phyloP scores from a whole-genome alignment of 139 green algal species.

The Gonium pectorale region DNA sequence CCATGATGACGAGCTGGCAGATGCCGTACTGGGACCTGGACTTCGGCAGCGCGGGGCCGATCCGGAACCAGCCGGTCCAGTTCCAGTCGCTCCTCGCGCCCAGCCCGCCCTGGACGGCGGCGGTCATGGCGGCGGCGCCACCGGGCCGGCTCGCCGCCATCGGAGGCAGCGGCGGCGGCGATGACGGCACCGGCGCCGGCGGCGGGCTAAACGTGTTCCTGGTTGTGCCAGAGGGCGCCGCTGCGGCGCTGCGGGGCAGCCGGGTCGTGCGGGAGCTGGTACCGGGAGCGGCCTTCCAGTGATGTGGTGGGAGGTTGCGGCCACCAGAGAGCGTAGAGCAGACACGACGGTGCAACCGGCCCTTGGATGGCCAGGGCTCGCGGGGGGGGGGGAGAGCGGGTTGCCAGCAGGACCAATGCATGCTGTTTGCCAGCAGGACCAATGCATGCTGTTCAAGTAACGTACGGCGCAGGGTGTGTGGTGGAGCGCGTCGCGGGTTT shows the following conservation, averaged over 20 bases:
- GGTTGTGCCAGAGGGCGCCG: constrained; percentile 40
- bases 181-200: neutral
- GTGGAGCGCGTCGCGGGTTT: too few species aligned
- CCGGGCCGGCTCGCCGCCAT: neutral
- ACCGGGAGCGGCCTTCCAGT: constrained; percentile 28
- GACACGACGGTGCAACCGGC: too few species aligned
- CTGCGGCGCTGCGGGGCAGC: constrained; percentile 30
- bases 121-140: constrained; percentile 43
- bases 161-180: neutral
- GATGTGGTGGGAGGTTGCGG: too few species aligned
- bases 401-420: too few species aligned
- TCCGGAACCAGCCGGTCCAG: constrained; percentile 39
- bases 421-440: too few species aligned
- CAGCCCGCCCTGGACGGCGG: constrained; percentile 50
- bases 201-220: constrained; percentile 45
- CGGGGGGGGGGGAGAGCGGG: too few species aligned
- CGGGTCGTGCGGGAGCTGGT: constrained; percentile 24
- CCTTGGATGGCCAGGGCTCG: too few species aligned
- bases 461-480: too few species aligned
- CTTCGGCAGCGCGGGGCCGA: constrained; percentile 5
- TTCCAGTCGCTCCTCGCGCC: constrained; percentile 45
- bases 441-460: too few species aligned
- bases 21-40: constrained; percentile 58
- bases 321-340: too few species aligned
- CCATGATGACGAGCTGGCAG: constrained; percentile 55